Base-by-base conservation (phyloP, 352 stramenopile species). In the Globisporangium polare region DNA sequence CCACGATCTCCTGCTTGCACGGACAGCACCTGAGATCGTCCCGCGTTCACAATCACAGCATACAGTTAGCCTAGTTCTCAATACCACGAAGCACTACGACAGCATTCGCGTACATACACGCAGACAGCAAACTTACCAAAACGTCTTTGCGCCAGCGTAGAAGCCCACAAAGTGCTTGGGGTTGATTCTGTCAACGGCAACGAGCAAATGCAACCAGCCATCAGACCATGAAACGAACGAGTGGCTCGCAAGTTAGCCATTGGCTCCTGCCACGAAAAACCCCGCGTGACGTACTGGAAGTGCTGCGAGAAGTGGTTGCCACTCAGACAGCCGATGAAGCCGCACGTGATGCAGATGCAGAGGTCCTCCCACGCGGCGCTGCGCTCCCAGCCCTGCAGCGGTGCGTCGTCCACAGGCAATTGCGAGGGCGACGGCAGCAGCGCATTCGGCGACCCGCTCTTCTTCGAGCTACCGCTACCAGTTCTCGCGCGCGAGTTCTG, bases 121-220 rank as follows among this genome's bases (percentile, higher is more conserved):
- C 33, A n/a, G 37, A 45, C 17, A n/a, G 12, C 29, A n/a, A 22
- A 41, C 33, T 18, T 69, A 90, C 75, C 77, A 90, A 47, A 89
- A 86, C 15, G 67, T 79, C 51, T 75, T 66, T 17, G 75, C 71
- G 9, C 64, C 77, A 33, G 80, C 52, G 50, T 84, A 71, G 24
- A 89, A 74, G 13, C 69, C 71, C 20, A 88, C 75, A 53, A 79
- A 88, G 58, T 90, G 81, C 62, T 90, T 90, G 5, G 77, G 29
- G 42, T 86, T 68, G 3, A 65, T 15, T 37, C 73, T 82, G 39
- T 45, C 39, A 9, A 12, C 15, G 46, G 5, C n/a, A 58, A n/a
- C n/a, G n/a, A n/a, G n/a, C 10, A 18, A 62, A 3, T 15, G 51
- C 6, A 9, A 43, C 43, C 6, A 9, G 37, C 31, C 10, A 10